Percentiles rank a stretch among this genome's conserved stretches.
Evolutionary conservation across 2,329 filamentous ascomycete species (phyloP).

Genomic region (Sclerotinia subarctica): DNA sequence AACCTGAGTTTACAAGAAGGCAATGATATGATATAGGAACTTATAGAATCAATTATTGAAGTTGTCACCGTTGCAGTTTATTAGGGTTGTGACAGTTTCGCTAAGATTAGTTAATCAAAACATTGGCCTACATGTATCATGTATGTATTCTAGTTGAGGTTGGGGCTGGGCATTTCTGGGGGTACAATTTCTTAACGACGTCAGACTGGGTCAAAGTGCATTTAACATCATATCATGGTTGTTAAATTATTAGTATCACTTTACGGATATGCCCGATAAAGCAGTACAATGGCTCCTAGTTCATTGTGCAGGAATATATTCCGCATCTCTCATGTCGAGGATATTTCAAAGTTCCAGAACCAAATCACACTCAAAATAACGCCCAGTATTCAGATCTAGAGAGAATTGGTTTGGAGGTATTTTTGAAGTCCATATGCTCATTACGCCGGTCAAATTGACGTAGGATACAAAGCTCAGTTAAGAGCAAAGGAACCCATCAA

Average conservation of each 20-base stretch:
- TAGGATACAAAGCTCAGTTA: conserved; percentile 63
- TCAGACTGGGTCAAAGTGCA: conserved; percentile 9
- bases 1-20: conserved; percentile 25
- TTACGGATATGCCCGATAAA: conserved; percentile 3
- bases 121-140: background rate
- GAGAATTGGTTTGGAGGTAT: conserved; percentile 20
- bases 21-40: conserved; percentile 19
- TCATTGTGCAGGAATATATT: background rate
- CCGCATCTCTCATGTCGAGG: conserved; percentile 2
- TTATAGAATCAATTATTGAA: conserved; percentile 8
- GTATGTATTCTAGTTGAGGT: background rate
- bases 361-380: conserved; percentile 17
- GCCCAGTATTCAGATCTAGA: conserved; percentile 10
- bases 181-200: conserved; percentile 6
- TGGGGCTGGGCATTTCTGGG: background rate
- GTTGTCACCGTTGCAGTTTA: conserved; percentile 20
- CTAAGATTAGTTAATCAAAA: conserved; percentile 28
- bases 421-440: conserved; percentile 59
- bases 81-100: conserved; percentile 30
- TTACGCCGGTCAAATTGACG: conserved; percentile 62
- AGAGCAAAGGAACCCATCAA: conserved; percentile 58
- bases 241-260: conserved; percentile 10
- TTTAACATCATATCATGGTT: conserved; percentile 10
- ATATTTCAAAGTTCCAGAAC: conserved; percentile 19
- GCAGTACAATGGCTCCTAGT: background rate